A percentile compares a stretch with the other conserved stretches of the same genome.
Conservation (phyloP, 2,329 filamentous ascomycete genomes). For the Alternaria conjuncta region DNA sequence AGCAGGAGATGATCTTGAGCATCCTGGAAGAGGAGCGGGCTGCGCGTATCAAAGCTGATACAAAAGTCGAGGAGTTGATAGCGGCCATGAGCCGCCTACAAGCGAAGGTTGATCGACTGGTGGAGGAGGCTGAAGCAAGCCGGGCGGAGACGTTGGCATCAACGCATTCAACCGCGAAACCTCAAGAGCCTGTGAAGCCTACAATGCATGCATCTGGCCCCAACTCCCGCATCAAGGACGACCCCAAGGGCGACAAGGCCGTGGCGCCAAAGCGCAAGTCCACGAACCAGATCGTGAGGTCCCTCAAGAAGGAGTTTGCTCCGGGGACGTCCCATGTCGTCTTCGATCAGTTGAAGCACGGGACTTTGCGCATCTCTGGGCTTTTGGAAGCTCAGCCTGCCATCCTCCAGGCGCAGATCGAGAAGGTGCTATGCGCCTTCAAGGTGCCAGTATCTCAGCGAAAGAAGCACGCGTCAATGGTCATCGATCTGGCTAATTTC, state of each 20-base stretch:
- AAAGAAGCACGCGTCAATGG: not conserved
- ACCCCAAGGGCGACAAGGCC: not conserved
- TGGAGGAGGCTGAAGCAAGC: not conserved
- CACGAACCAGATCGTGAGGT: not conserved
- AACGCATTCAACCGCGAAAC: not conserved
- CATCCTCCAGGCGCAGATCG: not conserved
- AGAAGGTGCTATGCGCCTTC: not conserved
- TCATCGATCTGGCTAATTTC: not conserved
- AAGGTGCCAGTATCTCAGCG: not conserved
- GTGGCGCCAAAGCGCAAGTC: not conserved
- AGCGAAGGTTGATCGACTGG: not conserved
- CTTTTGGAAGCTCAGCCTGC: not conserved
- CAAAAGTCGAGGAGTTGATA: not conserved
- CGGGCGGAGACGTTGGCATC: not conserved
- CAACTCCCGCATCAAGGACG: not conserved
- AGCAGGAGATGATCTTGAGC: not conserved
- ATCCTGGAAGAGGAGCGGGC: not conserved
- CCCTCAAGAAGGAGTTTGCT: not conserved
- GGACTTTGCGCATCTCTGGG: not conserved
- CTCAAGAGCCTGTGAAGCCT: not conserved
- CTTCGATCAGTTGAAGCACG: not conserved
- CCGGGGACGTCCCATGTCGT: not conserved
- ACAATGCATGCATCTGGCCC: not conserved
- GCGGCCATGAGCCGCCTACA: not conserved
- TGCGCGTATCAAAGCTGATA: not conserved